Conservation (phyloP, 257 asterid genomes). For the Ilex aquifolium region DNA sequence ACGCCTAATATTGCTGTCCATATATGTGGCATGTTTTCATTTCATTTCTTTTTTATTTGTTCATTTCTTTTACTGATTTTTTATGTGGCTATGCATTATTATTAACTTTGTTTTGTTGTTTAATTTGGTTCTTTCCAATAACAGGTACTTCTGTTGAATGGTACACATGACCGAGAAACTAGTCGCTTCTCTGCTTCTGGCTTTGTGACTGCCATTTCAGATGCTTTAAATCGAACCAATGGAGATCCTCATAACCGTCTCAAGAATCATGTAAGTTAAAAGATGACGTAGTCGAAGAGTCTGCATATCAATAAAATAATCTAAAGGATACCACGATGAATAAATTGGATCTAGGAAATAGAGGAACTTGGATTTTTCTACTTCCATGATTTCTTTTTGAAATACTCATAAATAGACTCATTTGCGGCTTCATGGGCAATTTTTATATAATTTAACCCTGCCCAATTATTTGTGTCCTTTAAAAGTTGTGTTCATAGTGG, state of each 20-base stretch:
- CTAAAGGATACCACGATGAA: too few relatives aligned
- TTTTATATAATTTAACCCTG: too few relatives aligned
- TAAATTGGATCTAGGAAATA: background rate
- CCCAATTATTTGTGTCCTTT: too few relatives aligned
- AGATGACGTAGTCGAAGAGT: background rate
- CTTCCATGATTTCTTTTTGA: too few relatives aligned
- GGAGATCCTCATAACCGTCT: slow-evolving; percentile 69
- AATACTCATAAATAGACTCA: too few relatives aligned
- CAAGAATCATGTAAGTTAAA: slow-evolving; percentile 53
- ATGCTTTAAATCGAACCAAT: slow-evolving; percentile 83
- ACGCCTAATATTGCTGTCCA: too few relatives aligned
- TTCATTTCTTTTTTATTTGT: background rate
- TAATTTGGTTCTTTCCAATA: slow-evolving; percentile 15
- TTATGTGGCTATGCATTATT: background rate
- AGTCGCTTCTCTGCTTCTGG: slow-evolving; percentile 74
- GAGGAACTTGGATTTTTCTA: background rate
- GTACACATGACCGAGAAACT: slow-evolving; percentile 88
- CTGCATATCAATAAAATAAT: background rate
- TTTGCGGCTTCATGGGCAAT: too few relatives aligned
- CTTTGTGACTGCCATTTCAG: slow-evolving; percentile 87
- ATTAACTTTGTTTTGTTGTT: background rate
- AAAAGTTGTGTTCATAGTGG: too few relatives aligned
- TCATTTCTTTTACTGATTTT: background rate
- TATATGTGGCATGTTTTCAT: background rate
- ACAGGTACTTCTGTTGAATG: slow-evolving; percentile 86